Percentiles rank a stretch among this genome's conserved stretches.
phyloP scores from a whole-genome alignment of 1,139 yeast genomes.

The Suhomyces taliae region DNA sequence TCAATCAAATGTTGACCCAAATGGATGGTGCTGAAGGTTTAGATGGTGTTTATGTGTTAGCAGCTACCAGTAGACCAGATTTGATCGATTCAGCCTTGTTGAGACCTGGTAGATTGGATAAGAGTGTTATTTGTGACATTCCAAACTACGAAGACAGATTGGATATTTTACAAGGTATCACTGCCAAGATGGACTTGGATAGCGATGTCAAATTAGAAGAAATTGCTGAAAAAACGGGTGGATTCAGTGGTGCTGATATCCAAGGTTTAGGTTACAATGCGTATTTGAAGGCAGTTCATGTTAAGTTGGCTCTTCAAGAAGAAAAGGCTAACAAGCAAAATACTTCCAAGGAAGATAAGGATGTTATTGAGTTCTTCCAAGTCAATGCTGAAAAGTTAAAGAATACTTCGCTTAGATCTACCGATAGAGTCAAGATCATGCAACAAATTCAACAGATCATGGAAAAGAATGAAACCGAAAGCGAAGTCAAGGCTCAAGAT shows the following conservation, averaged over 20 bases:
- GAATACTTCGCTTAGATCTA: conserved; percentile 34
- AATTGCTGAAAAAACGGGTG: conserved; percentile 64
- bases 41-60: conserved; percentile 94
- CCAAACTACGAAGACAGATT: conserved; percentile 70
- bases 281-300: conserved; percentile 86
- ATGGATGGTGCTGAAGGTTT: conserved; percentile 99
- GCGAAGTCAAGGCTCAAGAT: conserved; percentile 10
- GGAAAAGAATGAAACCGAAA: conserved; percentile 14
- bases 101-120: conserved; percentile 95
- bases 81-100: conserved; percentile 90
- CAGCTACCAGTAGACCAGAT: conserved; percentile 96
- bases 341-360: conserved; percentile 16
- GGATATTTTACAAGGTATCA: conserved; percentile 68
- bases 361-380: conserved; percentile 35
- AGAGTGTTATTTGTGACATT: conserved; percentile 85
- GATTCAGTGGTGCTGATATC: conserved; percentile 92
- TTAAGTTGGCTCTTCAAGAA: conserved; percentile 51
- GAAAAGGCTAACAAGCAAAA: conserved; percentile 25
- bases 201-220: conserved; percentile 53
- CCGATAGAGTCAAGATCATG: conserved; percentile 45
- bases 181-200: conserved; percentile 52
- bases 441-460: conserved; percentile 49
- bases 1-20: conserved; percentile 93
- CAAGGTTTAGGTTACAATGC: conserved; percentile 94
- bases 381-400: conserved; percentile 34